Conservation (phyloP, 2,329 filamentous ascomycete genomes). For the Nothopassalora personata region DNA sequence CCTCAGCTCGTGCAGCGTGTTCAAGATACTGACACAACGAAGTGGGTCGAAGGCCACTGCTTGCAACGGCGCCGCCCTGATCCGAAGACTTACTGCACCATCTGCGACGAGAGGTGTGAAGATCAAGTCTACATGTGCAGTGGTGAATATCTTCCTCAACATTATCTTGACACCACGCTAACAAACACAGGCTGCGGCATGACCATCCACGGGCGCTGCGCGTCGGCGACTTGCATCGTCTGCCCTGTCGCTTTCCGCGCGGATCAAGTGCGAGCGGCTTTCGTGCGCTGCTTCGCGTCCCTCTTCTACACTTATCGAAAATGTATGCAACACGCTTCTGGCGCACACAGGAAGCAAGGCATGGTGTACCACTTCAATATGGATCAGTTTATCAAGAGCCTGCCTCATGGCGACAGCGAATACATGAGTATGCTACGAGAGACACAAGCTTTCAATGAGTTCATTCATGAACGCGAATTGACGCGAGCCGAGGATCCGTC, state of each 20-base stretch:
- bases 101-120: constrained; percentile 69
- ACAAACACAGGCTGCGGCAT: constrained; percentile 48
- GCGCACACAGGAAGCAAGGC: constrained; percentile 58
- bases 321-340: constrained; percentile 54
- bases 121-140: constrained; percentile 72
- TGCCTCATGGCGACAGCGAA: constrained; percentile 59
- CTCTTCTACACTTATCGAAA: constrained; percentile 65
- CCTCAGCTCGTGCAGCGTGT: constrained; percentile 76
- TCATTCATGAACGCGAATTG: constrained; percentile 71
- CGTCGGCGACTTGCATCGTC: constrained; percentile 56
- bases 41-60: constrained; percentile 83
- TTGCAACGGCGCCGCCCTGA: constrained; percentile 62
- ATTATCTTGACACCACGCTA: constrained; percentile 10
- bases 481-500: constrained; percentile 56
- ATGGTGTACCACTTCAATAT: constrained; percentile 61
- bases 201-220: constrained; percentile 55
- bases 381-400: constrained; percentile 59
- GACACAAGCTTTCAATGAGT: constrained; percentile 61
- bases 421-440: constrained; percentile 60
- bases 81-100: constrained; percentile 57
- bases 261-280: constrained; percentile 62
- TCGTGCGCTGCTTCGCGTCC: constrained; percentile 64
- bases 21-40: constrained; percentile 68
- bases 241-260: constrained; percentile 61
- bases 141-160: constrained; percentile 35